These are phyloP conservation scores for Euphrasia arctica DNA, from an alignment of 305 asterid species.

Conservation along the genomic window DNA sequence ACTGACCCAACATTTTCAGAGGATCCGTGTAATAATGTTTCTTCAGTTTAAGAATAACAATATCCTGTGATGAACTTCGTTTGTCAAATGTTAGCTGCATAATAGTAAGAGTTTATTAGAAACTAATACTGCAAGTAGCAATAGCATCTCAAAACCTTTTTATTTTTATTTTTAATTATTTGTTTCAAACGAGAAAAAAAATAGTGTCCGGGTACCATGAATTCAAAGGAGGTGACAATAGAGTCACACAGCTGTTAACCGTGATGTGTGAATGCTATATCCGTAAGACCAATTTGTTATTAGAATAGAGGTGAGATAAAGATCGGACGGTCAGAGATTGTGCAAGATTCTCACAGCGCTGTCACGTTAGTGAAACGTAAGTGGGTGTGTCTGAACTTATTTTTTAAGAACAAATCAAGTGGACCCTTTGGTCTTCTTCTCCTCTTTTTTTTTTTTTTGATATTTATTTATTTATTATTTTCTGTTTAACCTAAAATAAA, in stretches of 20 bases:
- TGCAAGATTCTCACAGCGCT: background rate
- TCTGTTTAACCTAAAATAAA: background rate
- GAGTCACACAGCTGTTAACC: conserved; percentile 12
- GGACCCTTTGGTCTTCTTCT: conserved; percentile 10
- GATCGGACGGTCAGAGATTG: conserved; percentile 1
- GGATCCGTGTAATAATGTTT: background rate
- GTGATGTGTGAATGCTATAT: background rate
- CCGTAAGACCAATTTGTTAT: background rate
- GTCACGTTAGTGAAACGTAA: conserved; percentile 18
- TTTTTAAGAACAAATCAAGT: conserved; percentile 9
- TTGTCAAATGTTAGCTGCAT: conserved; percentile 24
- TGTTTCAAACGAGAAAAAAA: conserved; percentile 20
- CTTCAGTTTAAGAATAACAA: background rate
- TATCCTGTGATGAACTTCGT: background rate
- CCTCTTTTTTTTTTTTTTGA: too few relatives aligned
- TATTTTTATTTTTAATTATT: background rate
- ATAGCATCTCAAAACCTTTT: conserved; percentile 15
- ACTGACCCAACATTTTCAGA: conserved; percentile 28
- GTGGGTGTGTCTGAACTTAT: conserved; percentile 16
- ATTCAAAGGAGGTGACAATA: conserved; percentile 18
- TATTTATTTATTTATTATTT: background rate
- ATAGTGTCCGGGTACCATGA: conserved; percentile 39
- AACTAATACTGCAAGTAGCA: conserved; percentile 1
- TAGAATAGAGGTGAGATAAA: background rate
- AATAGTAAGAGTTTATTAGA: conserved; percentile 4